Evolutionary conservation across 371 early-diverging fungal genomes (phyloP).

Genomic region (Zychaea mexicana): DNA sequence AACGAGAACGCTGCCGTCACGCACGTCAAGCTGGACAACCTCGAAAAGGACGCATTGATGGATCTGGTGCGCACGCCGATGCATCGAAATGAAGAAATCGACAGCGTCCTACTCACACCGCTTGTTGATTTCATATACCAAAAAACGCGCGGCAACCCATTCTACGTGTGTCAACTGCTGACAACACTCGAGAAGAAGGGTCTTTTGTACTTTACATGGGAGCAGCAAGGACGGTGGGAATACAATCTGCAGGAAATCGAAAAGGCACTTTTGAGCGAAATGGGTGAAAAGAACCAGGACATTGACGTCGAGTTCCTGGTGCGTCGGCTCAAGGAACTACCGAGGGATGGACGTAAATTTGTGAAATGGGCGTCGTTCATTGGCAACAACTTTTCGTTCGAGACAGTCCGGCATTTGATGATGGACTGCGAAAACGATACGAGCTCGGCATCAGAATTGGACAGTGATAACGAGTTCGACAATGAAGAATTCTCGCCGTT

Average conservation of each 20-base stretch:
- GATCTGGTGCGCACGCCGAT: constrained; percentile 42
- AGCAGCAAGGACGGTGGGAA: constrained; percentile 49
- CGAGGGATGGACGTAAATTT: constrained; percentile 47
- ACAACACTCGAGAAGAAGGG: constrained; percentile 46
- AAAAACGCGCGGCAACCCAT: constrained; percentile 46
- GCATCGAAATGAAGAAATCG: constrained; percentile 44
- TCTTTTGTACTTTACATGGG: constrained; percentile 50
- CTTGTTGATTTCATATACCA: constrained; percentile 45
- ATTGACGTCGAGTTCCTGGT: constrained; percentile 46
- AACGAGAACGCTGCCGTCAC: constrained; percentile 37
- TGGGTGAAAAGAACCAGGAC: constrained; percentile 29
- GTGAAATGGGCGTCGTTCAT: constrained; percentile 55
- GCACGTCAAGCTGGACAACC: constrained; percentile 38
- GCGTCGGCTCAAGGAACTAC: constrained; percentile 41
- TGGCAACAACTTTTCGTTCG: constrained; percentile 47
- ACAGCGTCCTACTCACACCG: constrained; percentile 30
- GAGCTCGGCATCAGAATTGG: constrained; percentile 15
- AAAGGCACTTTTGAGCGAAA: constrained; percentile 30
- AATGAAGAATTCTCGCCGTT: constrained; percentile 20
- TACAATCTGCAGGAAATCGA: constrained; percentile 52
- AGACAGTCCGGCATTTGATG: constrained; percentile 46
- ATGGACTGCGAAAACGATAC: constrained; percentile 27
- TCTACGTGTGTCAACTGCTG: constrained; percentile 43
- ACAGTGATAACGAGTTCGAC: constrained; percentile 24
- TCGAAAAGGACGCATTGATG: constrained; percentile 40